Base-by-base conservation (phyloP, 345 rosid species). In the Gossypium mustelinum region DNA sequence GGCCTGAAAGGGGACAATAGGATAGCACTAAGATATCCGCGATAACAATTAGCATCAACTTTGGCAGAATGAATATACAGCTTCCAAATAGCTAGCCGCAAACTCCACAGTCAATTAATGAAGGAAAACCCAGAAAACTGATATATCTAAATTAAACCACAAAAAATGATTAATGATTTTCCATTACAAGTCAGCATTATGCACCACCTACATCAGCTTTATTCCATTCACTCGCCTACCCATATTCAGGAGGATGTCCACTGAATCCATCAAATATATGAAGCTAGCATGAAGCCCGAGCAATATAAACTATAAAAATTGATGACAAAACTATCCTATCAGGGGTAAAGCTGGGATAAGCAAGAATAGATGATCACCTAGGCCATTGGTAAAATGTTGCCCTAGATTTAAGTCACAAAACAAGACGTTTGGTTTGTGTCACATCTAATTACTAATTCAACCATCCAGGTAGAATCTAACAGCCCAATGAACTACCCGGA, bases 1-100 rank as follows among this genome's bases (percentile, higher is more conserved):
- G 97, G 98, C 85, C 98, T 94, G 84, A 34, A 69, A 87, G 51
- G 72, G 45, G 75, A 18, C 13, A 60, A 77, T 34, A 47, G 66
- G 57, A 63, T 41, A 1, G 47, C 45, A 66, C 17, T 64, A 16
- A 68, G 68, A 65, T 52, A 44, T 61, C 56, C 72, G 41, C 12
- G 34, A 55, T 57, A 65, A 11, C 17, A 24, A n/a, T 64, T n/a
- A 1, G 25, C 14, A 39, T 41, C 39, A 62, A 62, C 44, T 7
- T 64, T 10, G 50, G 29, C 68, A 39, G 24, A 72, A 9, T 50
- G 17, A 70, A 39, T 9, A 51, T 68, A 52, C 18, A 39, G 57
- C 17, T 25, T 20, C 11, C 4, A 27, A 60, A 67, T 11, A 17
- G 47, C 73, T 14, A 14, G 41, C 57, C 13, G 47, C 47, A 71